A percentile compares a stretch with the other conserved stretches of the same genome.
Conservation (phyloP, 2,329 filamentous ascomycete species). For the Fonsecaea nubica region DNA sequence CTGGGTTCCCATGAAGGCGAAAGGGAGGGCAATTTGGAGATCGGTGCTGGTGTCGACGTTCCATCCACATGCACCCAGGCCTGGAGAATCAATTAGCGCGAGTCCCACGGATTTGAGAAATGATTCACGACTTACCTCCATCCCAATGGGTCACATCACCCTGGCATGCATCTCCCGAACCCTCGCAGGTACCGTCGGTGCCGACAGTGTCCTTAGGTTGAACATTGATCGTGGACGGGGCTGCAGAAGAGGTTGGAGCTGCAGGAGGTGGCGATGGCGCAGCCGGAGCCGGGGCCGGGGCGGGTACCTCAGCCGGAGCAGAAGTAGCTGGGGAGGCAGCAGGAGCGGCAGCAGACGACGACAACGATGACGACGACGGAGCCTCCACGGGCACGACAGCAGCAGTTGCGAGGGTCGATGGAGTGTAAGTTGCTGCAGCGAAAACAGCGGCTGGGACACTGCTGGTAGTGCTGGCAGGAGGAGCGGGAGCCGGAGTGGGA, state of each 20-base stretch:
- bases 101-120: not conserved
- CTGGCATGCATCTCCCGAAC: slow-evolving; percentile 48
- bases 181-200: slow-evolving; percentile 41
- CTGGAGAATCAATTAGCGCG: slow-evolving; percentile 21
- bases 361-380: slow-evolving; percentile 14
- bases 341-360: slow-evolving; percentile 18
- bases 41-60: slow-evolving; percentile 64
- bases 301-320: slow-evolving; percentile 39
- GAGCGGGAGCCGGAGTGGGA: slow-evolving; percentile 21
- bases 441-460: slow-evolving; percentile 17
- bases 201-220: slow-evolving; percentile 21
- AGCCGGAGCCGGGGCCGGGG: slow-evolving; percentile 25
- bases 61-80: slow-evolving; percentile 69
- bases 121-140: slow-evolving; percentile 54
- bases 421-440: slow-evolving; percentile 21
- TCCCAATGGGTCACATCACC: slow-evolving; percentile 79
- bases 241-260: slow-evolving; percentile 14
- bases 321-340: slow-evolving; percentile 26
- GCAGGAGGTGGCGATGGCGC: slow-evolving; percentile 11
- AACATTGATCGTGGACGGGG: slow-evolving; percentile 14
- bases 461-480: slow-evolving; percentile 16
- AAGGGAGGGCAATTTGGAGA: slow-evolving; percentile 73
- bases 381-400: slow-evolving; percentile 25
- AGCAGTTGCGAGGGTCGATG: slow-evolving; percentile 28
- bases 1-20: slow-evolving; percentile 65